Evolutionary conservation across 2,329 filamentous ascomycete species (phyloP).

Genomic region (Colletotrichum filicis): DNA sequence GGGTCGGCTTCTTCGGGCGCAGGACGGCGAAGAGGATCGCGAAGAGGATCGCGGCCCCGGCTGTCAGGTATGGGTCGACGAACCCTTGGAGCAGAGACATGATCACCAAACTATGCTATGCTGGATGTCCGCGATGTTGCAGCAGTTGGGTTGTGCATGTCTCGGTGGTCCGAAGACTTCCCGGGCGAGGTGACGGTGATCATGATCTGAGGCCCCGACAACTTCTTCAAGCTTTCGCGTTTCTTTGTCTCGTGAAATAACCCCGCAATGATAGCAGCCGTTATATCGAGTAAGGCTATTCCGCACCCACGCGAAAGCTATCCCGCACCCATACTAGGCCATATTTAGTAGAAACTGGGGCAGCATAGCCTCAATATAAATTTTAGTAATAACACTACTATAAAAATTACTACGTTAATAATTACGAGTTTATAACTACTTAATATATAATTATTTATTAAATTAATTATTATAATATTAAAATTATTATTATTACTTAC

Average conservation of each 20-base stretch:
- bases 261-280: constrained; percentile 10
- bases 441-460: too few relatives aligned
- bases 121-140: not conserved
- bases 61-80: constrained; percentile 16
- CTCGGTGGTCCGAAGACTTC: not conserved
- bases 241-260: constrained; percentile 12
- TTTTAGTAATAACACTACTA: too few relatives aligned
- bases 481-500: too few relatives aligned
- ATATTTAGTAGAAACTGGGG: too few relatives aligned
- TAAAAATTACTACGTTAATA: too few relatives aligned
- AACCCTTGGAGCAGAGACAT: not conserved
- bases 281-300: too few relatives aligned
- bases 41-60: constrained; percentile 3
- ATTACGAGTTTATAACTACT: too few relatives aligned
- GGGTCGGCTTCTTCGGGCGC: not conserved
- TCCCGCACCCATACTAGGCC: too few relatives aligned
- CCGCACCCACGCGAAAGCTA: too few relatives aligned
- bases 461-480: too few relatives aligned
- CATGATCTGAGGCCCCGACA: not conserved
- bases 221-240: not conserved
- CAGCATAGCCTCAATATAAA: too few relatives aligned
- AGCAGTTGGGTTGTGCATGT: not conserved
- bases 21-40: constrained; percentile 5
- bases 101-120: not conserved
- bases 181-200: not conserved